Conservation (phyloP, 352 stramenopile species). For the Pythium utonaiense region DNA sequence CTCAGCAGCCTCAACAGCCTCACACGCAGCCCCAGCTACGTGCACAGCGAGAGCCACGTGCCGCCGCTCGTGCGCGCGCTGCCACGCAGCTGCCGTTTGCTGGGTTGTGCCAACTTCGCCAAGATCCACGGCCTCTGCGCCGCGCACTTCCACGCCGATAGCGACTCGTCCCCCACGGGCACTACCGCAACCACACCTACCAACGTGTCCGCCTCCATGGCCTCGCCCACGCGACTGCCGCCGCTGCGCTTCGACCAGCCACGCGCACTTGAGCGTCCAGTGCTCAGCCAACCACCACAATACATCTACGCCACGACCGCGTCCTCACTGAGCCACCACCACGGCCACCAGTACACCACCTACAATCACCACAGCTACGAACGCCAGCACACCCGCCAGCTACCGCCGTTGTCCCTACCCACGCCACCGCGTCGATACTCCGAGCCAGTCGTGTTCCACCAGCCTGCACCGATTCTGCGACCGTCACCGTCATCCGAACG, state of each 20-base stretch:
- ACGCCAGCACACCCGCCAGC: background rate
- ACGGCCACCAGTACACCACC: background rate
- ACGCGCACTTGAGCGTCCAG: conserved; percentile 14
- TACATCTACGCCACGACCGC: background rate
- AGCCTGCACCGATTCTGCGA: background rate
- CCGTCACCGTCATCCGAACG: background rate
- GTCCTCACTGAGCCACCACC: conserved; percentile 6
- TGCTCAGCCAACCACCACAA: background rate
- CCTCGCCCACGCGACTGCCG: conserved; percentile 12
- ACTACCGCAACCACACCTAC: background rate
- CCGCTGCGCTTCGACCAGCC: conserved; percentile 20
- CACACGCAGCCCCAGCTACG: conserved; percentile 11
- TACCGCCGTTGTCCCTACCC: conserved; percentile 13
- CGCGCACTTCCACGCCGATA: conserved; percentile 44
- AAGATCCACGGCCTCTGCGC: conserved; percentile 68
- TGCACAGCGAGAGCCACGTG: conserved; percentile 10
- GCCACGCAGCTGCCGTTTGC: conserved; percentile 42
- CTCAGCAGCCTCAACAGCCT: conserved; percentile 7
- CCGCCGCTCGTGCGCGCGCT: conserved; percentile 37
- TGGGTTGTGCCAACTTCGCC: conserved; percentile 57
- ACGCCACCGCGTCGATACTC: conserved; percentile 15
- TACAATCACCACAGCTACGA: conserved; percentile 11
- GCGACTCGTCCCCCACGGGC: background rate
- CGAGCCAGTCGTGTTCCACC: conserved; percentile 12
- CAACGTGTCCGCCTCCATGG: background rate